Percentiles rank a stretch among this genome's conserved stretches.
phyloP scores from a whole-genome alignment of 768 basidiomycete genomes.

The Mycena belliarum region DNA sequence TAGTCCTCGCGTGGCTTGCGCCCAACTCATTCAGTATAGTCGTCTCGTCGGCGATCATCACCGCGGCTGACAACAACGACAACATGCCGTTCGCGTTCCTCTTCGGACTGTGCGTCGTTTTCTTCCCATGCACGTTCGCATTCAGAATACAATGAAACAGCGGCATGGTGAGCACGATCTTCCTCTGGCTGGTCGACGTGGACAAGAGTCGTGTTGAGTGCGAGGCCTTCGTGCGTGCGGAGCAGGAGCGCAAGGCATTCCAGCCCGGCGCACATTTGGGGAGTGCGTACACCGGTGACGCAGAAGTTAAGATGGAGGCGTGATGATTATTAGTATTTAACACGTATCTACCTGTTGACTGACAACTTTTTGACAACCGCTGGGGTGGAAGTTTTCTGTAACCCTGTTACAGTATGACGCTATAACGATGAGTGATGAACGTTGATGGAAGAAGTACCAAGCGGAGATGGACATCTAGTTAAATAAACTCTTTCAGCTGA shows the following conservation, averaged over 20 bases:
- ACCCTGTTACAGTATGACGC: too few relatives aligned
- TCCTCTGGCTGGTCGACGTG: constrained; percentile 64
- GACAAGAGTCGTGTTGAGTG: constrained; percentile 66
- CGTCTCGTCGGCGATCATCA: constrained; percentile 74
- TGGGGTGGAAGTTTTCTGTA: too few relatives aligned
- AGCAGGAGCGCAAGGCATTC: constrained; percentile 42
- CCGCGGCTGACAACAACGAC: constrained; percentile 64
- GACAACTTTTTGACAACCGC: too few relatives aligned
- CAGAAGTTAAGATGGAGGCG: constrained; percentile 15
- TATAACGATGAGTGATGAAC: too few relatives aligned
- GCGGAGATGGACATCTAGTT: too few relatives aligned
- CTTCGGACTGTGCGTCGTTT: constrained; percentile 57
- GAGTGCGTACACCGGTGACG: constrained; percentile 25
- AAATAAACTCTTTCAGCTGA: too few relatives aligned
- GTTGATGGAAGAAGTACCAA: too few relatives aligned
- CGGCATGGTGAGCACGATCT: constrained; percentile 53
- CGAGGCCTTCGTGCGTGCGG: constrained; percentile 59
- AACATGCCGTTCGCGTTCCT: constrained; percentile 79
- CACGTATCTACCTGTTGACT: too few relatives aligned
- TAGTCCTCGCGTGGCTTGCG: too few relatives aligned
- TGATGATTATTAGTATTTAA: neutral
- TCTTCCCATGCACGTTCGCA: neutral
- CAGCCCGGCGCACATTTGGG: constrained; percentile 21
- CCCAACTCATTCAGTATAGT: too few relatives aligned
- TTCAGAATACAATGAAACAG: constrained; percentile 29